Percentiles rank a stretch among this genome's conserved stretches.
These are phyloP conservation scores for Ceratobasidium sp. DNA, from an alignment of 1,284 basidiomycete species.

Conservation along the genomic window DNA sequence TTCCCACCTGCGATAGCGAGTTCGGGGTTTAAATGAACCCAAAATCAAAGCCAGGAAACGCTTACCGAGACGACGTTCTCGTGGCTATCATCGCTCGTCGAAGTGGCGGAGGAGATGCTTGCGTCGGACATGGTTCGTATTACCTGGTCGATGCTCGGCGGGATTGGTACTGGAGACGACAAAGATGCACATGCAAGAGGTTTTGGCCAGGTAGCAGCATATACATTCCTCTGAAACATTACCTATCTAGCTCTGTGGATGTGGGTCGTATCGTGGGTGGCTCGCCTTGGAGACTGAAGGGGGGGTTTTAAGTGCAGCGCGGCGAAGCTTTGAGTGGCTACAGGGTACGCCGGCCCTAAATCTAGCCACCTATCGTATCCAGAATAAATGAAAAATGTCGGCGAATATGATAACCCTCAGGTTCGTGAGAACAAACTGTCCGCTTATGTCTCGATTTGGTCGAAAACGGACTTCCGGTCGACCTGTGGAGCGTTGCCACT, in stretches of 20 bases:
- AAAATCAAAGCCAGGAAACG: neutral
- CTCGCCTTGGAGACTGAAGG: neutral
- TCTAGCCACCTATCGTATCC: neutral
- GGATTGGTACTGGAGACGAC: too few relatives aligned
- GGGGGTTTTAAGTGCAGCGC: neutral
- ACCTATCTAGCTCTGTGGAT: too few relatives aligned
- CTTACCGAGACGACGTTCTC: neutral
- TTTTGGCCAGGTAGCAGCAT: too few relatives aligned
- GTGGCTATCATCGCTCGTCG: slow-evolving; percentile 9
- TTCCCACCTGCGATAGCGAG: slow-evolving; percentile 8
- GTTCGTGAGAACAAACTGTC: too few relatives aligned
- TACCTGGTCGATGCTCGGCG: too few relatives aligned
- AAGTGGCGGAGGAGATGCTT: neutral
- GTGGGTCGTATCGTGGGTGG: neutral
- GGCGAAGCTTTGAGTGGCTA: slow-evolving; percentile 1
- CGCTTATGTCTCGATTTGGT: slow-evolving; percentile 1
- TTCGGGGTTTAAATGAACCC: neutral
- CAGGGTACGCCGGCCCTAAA: neutral
- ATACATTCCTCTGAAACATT: too few relatives aligned
- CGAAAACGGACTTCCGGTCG: neutral
- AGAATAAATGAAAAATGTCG: neutral
- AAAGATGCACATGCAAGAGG: too few relatives aligned
- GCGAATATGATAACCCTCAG: neutral
- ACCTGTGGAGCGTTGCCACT: neutral
- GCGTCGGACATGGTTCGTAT: neutral